Conservation (phyloP, 1,139 yeast species). For the Tardiomyces digboiensis region DNA sequence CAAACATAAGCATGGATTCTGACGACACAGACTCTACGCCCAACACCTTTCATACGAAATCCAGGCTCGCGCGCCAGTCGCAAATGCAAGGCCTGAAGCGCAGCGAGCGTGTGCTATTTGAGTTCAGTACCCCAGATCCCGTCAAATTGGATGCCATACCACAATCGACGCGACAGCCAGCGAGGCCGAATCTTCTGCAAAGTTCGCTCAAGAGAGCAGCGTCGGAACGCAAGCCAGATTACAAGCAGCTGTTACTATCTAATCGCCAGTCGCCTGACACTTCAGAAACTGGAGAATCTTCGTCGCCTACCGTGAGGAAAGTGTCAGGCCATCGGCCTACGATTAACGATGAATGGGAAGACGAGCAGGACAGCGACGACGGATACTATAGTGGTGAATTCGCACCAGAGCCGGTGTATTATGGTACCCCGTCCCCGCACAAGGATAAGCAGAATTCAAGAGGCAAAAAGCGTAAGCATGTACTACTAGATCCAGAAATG, state of each 20-base stretch:
- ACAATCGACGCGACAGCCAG: not conserved
- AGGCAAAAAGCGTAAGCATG: not conserved
- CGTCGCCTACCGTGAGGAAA: not conserved
- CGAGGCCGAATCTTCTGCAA: not conserved
- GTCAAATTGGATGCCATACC: not conserved
- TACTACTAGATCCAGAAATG: not conserved
- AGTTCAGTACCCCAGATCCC: not conserved
- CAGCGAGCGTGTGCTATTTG: not conserved
- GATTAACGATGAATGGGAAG: not conserved
- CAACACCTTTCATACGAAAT: not conserved
- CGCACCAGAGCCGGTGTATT: not conserved
- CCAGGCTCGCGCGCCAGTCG: not conserved
- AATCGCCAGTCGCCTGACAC: not conserved
- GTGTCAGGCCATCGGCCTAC: not conserved
- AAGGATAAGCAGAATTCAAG: not conserved
- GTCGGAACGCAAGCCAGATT: not conserved
- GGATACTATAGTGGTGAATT: not conserved
- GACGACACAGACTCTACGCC: not conserved
- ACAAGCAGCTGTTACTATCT: not conserved
- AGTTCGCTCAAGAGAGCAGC: not conserved
- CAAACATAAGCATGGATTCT: not conserved
- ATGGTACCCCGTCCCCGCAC: not conserved
- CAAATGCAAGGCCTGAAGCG: not conserved
- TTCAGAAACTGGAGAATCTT: not conserved
- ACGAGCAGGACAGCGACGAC: not conserved